Base-by-base conservation (phyloP, 371 early-diverging fungal genomes). In the Rhizopus sp. region DNA sequence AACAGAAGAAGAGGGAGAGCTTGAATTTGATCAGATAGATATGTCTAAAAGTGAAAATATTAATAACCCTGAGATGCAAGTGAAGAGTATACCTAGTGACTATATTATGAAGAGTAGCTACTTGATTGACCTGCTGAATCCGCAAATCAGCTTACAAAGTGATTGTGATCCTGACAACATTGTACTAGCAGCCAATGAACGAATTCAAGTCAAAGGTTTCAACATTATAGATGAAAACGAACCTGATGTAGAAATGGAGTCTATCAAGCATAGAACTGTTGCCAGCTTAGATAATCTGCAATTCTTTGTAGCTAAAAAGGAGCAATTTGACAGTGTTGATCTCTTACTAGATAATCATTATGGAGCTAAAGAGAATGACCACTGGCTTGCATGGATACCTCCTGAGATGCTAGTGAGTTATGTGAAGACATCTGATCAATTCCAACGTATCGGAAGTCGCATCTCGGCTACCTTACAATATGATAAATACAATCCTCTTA, bases 321-420 rank as follows among this genome's bases (percentile, higher is more conserved):
- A 81, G 34, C 88, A 89, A 10, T 80, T 89, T 39, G 77, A 80
- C 40, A 81, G 72, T 6, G 80, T 85, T 13, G 80, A 77, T 41
- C 59, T 81, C 17, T 62, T 75, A 10, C 50, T 78, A 5, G 78
- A 73, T 41, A 78, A 75, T 40, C 78, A 77, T 56, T 77, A 78
- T 65, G 82, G 78, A 55, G 77, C 72, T 3, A 68, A 67, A 17
- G 72, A 72, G 16, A 75, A 60, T 16, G 74, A 83, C 13, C 77
- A 85, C 42, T 92, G 93, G 92, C 87, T 91, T 0, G 77, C 88
- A 0, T 95, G 95, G 95, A 84, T 92, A 10, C 94, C 95, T 3
- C 69, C 92, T 7, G 95, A 95, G 64, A 86, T 90, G 70, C 64
- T 95, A 23, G 77, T 89, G 9, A 79, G 80, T 45, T 78, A 84